Evolutionary conservation across 1,284 basidiomycete species (phyloP), one percentile per base, ranked within the genome.

Genomic region (Gastroboletus turbinatus): DNA sequence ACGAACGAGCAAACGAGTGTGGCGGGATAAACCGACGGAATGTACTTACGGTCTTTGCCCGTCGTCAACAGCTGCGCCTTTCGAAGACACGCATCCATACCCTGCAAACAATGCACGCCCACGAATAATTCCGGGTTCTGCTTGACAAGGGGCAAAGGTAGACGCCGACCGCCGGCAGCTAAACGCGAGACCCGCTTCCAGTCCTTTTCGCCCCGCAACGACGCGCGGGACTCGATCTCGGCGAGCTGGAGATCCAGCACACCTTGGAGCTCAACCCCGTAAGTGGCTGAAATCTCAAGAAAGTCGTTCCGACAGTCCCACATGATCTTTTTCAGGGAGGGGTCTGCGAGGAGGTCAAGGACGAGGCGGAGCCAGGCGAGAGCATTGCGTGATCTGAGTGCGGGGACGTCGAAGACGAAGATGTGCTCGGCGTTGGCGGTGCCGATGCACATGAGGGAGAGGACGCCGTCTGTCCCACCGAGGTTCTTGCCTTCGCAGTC

Each of bases 241-340:
- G 65, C 76, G n/a, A 79, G 65, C 53, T 79, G 78, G 38, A 79
- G 67, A 52, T 79, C 77, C 17, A 79, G 60, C 7, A 77, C 68
- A 21, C 68, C 66, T 14, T 67, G 65, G 29, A 78, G 63, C 0
- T 44, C 27, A 10, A 75, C 62, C 2, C 67, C 71, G 35, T 73
- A 74, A 1, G 61, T 57, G 13, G 63, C 55, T 4, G 36, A 61
- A 2, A 80, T 66, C 60, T 79, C 78, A 30, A 75, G 60, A 60
- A 63, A 76, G 60, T 79, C 78, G 65, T 75, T 72, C 1, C 76
- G 69, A 17, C 77, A 78, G 57, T 79, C 77, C 77, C 78, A 79
- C 52, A 76, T 75, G 53, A 80, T 57, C 63, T 80, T 79, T 29
- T 68, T 64, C 42, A 76, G 60, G 1, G 55, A 52, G 9, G 62